These are phyloP conservation scores for Coniella lustricola DNA, from an alignment of 2,329 filamentous ascomycete species.

Conservation along the genomic window DNA sequence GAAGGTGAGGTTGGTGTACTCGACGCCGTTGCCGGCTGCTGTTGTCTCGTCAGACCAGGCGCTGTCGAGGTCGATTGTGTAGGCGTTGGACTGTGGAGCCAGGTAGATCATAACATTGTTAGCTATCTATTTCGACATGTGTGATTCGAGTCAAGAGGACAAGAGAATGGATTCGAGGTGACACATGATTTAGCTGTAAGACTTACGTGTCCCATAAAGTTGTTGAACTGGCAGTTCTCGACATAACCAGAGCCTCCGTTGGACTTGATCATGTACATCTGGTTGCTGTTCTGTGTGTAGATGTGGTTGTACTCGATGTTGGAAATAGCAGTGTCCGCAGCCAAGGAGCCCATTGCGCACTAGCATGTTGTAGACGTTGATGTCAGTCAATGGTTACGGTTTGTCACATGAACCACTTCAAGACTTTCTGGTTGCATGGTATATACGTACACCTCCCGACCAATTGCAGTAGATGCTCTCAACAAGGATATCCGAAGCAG, in stretches of 20 bases:
- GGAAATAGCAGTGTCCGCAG: constrained; percentile 37
- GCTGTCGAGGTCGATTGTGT: constrained; percentile 50
- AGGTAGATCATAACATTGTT: no score
- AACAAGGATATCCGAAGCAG: constrained; percentile 45
- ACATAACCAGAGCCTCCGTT: constrained; percentile 50
- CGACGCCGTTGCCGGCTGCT: constrained; percentile 40
- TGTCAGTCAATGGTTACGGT: not conserved
- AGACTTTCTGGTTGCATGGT: not conserved
- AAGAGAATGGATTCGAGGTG: not conserved
- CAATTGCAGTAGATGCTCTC: constrained; percentile 55
- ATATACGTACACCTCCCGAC: constrained; percentile 35
- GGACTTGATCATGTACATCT: constrained; percentile 58
- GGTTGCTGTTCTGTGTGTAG: constrained; percentile 53
- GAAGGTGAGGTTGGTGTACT: constrained; percentile 45
- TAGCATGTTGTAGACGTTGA: not conserved
- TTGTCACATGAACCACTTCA: not conserved
- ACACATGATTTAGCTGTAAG: not conserved
- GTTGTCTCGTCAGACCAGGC: constrained; percentile 34
- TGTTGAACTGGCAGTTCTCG: constrained; percentile 42
- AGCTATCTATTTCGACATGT: not conserved
- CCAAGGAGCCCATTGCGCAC: constrained; percentile 49
- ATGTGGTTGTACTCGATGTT: constrained; percentile 48
- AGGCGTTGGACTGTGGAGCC: constrained; percentile 39
- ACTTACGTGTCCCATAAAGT: constrained; percentile 48
- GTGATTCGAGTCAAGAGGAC: not conserved